These are phyloP conservation scores for Gossypium schwendimanii DNA, from an alignment of 441 rosid species.

Conservation along the genomic window DNA sequence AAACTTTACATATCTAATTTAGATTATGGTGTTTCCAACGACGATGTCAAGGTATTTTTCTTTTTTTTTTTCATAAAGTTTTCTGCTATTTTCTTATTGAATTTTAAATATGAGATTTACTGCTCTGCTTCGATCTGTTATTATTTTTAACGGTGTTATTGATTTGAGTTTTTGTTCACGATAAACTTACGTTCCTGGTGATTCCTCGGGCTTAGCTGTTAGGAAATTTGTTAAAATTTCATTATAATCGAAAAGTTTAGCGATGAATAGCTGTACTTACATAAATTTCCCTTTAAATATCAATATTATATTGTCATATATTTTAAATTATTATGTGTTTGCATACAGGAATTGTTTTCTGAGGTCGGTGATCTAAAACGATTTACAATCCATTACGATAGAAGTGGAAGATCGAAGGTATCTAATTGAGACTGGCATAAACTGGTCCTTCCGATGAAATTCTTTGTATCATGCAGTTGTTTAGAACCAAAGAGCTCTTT, in stretches of 20 bases:
- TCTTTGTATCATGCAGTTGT: constrained; percentile 37
- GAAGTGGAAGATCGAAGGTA: constrained; percentile 97
- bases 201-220: not conserved
- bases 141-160: not conserved
- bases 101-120: not conserved
- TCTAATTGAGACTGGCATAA: constrained; percentile 36
- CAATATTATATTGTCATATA: not conserved
- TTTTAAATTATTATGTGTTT: not conserved
- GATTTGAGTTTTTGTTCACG: not conserved
- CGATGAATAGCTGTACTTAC: not conserved
- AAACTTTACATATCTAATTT: constrained; percentile 85
- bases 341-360: constrained; percentile 65
- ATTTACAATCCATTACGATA: constrained; percentile 64
- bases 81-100: not conserved
- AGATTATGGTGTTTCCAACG: constrained; percentile 86
- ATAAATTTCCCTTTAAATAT: not conserved
- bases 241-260: not conserved
- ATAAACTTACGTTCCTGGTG: not conserved
- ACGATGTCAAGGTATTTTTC: constrained; percentile 62
- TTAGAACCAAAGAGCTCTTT: constrained; percentile 28
- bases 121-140: not conserved
- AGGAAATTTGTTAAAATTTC: not conserved
- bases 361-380: constrained; percentile 92
- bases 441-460: constrained; percentile 38
- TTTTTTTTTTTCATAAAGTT: not conserved